phyloP scores from a whole-genome alignment of 805 yeast genomes.

The Dipodascopsis tothii region DNA sequence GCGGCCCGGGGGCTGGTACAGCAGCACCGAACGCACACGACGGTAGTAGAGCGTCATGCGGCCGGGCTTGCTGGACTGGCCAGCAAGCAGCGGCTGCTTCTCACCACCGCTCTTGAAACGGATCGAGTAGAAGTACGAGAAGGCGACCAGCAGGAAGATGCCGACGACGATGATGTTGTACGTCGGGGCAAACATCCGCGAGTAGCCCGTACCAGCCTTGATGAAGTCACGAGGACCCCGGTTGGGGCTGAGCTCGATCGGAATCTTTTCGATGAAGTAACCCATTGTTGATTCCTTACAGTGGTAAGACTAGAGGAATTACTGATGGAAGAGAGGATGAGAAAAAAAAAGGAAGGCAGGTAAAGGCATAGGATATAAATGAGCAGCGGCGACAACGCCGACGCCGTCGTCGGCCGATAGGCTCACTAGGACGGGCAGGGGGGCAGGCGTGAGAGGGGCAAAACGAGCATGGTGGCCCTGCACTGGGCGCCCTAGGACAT shows the following conservation, averaged over 20 bases:
- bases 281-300: slow-evolving; percentile 10
- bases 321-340: neutral
- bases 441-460: too few relatives aligned
- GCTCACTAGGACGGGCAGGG: too few relatives aligned
- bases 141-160: slow-evolving; percentile 18
- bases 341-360: neutral
- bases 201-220: slow-evolving; percentile 23
- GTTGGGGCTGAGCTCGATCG: slow-evolving; percentile 21
- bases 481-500: too few relatives aligned
- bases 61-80: slow-evolving; percentile 5
- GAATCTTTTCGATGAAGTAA: slow-evolving; percentile 22
- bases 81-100: slow-evolving; percentile 23
- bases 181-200: slow-evolving; percentile 19
- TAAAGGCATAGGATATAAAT: neutral
- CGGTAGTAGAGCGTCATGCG: slow-evolving; percentile 16
- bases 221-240: slow-evolving; percentile 21
- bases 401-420: too few relatives aligned
- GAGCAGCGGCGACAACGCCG: neutral
- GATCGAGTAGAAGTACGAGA: slow-evolving; percentile 16
- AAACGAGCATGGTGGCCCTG: too few relatives aligned
- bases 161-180: slow-evolving; percentile 19
- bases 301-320: neutral
- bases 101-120: slow-evolving; percentile 21
- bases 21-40: slow-evolving; percentile 19
- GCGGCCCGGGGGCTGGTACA: slow-evolving; percentile 22